Percentiles rank a stretch among this genome's conserved stretches.
Evolutionary conservation across 345 rosid species (phyloP).

Genomic region (Gossypium stocksii): DNA sequence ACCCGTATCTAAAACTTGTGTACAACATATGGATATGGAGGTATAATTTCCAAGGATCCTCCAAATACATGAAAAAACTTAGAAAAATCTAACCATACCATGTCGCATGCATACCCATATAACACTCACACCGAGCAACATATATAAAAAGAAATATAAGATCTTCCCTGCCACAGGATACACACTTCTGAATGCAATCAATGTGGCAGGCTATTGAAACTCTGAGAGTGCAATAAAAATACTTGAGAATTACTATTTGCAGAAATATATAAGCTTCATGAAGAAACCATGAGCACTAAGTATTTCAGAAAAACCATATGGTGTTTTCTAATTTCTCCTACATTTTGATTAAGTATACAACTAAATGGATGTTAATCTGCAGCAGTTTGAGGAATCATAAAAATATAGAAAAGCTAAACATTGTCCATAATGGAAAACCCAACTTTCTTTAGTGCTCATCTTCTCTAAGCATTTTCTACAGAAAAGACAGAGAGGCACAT

Average conservation of each 20-base stretch:
- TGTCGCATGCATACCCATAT: no score
- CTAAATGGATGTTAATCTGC: constrained; percentile 3
- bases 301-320: neutral
- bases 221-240: neutral
- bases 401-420: constrained; percentile 2
- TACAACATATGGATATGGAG: no score
- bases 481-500: neutral
- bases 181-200: neutral
- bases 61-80: no score
- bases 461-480: constrained; percentile 2
- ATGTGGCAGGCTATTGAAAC: neutral
- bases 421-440: neutral
- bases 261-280: neutral
- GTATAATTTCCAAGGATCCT: no score
- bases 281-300: neutral
- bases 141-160: neutral
- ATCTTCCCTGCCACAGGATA: neutral
- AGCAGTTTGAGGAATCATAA: neutral
- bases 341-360: neutral
- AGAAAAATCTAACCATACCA: no score
- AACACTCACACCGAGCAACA: neutral
- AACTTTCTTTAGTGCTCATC: neutral
- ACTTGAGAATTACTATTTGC: neutral
- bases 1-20: no score
- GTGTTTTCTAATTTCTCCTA: neutral